Conservation (phyloP, 1,284 basidiomycete species). For the Heterobasidion annosum region DNA sequence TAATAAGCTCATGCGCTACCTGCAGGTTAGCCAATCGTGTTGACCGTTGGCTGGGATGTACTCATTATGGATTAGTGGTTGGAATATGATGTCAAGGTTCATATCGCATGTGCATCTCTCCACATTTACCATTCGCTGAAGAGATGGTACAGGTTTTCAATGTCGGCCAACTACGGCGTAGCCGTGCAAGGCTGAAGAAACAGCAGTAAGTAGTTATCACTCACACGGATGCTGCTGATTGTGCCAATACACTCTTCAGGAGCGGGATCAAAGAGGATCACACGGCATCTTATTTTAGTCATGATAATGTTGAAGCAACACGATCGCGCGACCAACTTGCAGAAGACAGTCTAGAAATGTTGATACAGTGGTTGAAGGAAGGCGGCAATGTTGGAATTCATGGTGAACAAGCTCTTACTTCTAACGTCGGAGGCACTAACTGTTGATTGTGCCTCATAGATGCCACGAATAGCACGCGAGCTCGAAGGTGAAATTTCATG, state of each 20-base stretch:
- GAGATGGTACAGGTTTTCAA: constrained; percentile 74
- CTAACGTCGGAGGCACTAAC: background rate
- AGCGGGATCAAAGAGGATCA: constrained; percentile 85
- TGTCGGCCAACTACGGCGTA: constrained; percentile 90
- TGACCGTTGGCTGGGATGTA: background rate
- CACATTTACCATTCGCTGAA: too few relatives aligned
- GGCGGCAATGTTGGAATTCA: constrained; percentile 98
- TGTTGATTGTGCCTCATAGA: constrained; percentile 37
- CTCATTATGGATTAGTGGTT: constrained; percentile 65
- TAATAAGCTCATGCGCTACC: constrained; percentile 78
- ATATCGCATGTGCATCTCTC: background rate
- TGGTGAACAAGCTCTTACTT: constrained; percentile 39
- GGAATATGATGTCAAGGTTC: constrained; percentile 92
- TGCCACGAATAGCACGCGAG: constrained; percentile 87
- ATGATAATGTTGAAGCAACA: constrained; percentile 75
- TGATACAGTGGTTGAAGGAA: constrained; percentile 91
- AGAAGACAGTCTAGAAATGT: constrained; percentile 87
- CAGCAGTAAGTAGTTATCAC: constrained; percentile 43
- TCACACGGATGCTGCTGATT: background rate
- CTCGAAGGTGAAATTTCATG: constrained; percentile 46
- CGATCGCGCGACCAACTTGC: constrained; percentile 79
- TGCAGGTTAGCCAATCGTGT: constrained; percentile 41
- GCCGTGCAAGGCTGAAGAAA: constrained; percentile 73
- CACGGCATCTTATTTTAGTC: constrained; percentile 87
- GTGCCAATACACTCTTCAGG: constrained; percentile 23